Evolutionary conservation across 805 yeast species (phyloP).

Genomic region (Komagataella pseudopastoris): DNA sequence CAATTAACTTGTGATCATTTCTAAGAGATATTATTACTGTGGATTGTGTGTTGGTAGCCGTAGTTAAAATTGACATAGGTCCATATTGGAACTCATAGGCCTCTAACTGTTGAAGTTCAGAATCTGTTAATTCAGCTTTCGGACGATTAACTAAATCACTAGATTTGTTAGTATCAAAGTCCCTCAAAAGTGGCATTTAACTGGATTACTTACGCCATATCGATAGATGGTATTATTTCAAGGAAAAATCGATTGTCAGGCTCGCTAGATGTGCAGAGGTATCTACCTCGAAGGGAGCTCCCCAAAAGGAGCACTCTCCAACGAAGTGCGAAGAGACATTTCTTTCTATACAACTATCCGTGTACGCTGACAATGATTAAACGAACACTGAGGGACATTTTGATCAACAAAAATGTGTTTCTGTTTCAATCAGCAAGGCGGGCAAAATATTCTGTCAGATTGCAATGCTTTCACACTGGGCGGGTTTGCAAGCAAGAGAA

Average conservation of each 20-base stretch:
- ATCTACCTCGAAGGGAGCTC: background rate
- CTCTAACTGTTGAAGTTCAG: conserved; percentile 70
- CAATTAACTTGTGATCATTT: conserved; percentile 85
- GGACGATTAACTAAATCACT: conserved; percentile 65
- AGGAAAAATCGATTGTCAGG: background rate
- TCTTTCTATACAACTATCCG: background rate
- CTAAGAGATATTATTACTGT: conserved; percentile 82
- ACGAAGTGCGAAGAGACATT: background rate
- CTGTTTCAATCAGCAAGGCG: background rate
- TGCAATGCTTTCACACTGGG: background rate
- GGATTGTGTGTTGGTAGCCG: conserved; percentile 60
- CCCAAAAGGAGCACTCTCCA: background rate
- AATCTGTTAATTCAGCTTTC: conserved; percentile 65
- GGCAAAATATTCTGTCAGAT: background rate
- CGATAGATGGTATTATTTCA: background rate
- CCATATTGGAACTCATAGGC: conserved; percentile 86
- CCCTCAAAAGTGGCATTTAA: background rate
- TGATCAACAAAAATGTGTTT: background rate
- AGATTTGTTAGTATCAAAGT: conserved; percentile 1
- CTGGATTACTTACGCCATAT: conserved; percentile 7
- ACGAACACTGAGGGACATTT: background rate
- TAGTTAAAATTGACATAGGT: conserved; percentile 80
- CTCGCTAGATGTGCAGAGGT: background rate
- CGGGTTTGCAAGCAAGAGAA: background rate
- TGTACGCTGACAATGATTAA: background rate